Conservation (phyloP, 2,329 filamentous ascomycete genomes). For the Phialophora macrospora region DNA sequence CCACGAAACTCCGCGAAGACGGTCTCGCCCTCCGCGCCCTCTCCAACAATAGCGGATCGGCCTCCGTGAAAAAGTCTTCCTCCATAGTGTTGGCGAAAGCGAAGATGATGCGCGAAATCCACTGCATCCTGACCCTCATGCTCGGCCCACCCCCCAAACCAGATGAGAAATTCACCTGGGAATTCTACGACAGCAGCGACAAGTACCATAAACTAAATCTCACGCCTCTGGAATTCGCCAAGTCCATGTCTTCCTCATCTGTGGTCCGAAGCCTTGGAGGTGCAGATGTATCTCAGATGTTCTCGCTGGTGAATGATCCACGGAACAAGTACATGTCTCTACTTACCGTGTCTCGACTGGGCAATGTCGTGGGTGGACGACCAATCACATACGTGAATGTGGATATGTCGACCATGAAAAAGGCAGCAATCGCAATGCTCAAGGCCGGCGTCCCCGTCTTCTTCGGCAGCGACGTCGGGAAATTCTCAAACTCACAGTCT, state of each 20-base stretch:
- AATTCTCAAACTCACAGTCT: slow-evolving; percentile 69
- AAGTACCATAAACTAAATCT: slow-evolving; percentile 66
- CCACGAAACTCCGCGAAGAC: slow-evolving; percentile 85
- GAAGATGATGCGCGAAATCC: slow-evolving; percentile 78
- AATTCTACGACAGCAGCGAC: slow-evolving; percentile 72
- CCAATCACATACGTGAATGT: slow-evolving; percentile 84
- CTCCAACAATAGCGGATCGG: slow-evolving; percentile 44
- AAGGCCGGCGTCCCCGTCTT: slow-evolving; percentile 79
- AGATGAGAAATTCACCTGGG: slow-evolving; percentile 75
- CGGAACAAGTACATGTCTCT: slow-evolving; percentile 74
- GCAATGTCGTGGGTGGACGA: slow-evolving; percentile 78
- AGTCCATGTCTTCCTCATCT: slow-evolving; percentile 66
- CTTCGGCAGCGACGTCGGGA: slow-evolving; percentile 86
- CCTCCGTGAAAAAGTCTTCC: slow-evolving; percentile 48
- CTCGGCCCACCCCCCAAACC: slow-evolving; percentile 78
- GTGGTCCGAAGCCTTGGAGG: slow-evolving; percentile 63
- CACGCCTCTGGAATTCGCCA: slow-evolving; percentile 74
- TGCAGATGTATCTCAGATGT: slow-evolving; percentile 68
- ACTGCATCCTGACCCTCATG: slow-evolving; percentile 79
- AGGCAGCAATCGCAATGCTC: slow-evolving; percentile 76
- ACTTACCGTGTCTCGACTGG: slow-evolving; percentile 76
- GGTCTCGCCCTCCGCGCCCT: slow-evolving; percentile 72
- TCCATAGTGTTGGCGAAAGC: slow-evolving; percentile 63
- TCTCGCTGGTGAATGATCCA: slow-evolving; percentile 85
- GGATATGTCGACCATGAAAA: slow-evolving; percentile 72